Percentiles rank a stretch among this genome's conserved stretches.
Conservation (phyloP, 352 stramenopile species). For the Chrysophaeum taylorii region DNA sequence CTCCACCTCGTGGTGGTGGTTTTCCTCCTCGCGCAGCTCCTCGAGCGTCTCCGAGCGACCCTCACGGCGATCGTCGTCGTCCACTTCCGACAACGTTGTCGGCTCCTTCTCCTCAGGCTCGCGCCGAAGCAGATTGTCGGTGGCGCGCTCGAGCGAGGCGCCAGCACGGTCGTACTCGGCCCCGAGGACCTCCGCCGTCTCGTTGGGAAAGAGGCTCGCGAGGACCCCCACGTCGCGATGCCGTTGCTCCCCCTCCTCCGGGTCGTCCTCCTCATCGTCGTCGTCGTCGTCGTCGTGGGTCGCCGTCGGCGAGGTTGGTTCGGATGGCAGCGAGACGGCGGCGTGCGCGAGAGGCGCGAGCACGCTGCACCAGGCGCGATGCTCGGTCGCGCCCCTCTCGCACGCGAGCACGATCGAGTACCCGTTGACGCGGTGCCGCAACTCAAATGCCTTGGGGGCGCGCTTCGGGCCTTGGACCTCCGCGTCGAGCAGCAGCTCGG, state of each 20-base stretch:
- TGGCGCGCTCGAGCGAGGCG: neutral
- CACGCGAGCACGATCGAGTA: constrained; percentile 3
- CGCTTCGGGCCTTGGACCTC: neutral
- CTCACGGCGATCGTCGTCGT: neutral
- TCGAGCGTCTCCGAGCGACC: neutral
- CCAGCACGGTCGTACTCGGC: neutral
- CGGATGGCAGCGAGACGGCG: neutral
- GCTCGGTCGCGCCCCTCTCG: neutral
- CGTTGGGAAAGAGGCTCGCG: neutral
- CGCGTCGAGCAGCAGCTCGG: neutral
- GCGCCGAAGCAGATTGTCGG: neutral
- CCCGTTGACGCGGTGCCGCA: neutral
- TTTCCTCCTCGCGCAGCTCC: neutral
- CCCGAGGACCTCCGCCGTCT: neutral
- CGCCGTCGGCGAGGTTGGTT: neutral
- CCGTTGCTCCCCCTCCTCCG: neutral
- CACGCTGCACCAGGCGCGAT: neutral
- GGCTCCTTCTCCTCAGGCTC: neutral
- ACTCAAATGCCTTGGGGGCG: neutral
- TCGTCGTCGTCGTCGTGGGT: neutral
- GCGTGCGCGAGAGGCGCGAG: neutral
- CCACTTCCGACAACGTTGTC: neutral
- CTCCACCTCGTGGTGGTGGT: neutral
- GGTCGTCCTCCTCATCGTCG: neutral
- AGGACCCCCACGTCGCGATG: neutral